phyloP scores from a whole-genome alignment of 1,284 basidiomycete species.

The Hymenochaete sp. region DNA sequence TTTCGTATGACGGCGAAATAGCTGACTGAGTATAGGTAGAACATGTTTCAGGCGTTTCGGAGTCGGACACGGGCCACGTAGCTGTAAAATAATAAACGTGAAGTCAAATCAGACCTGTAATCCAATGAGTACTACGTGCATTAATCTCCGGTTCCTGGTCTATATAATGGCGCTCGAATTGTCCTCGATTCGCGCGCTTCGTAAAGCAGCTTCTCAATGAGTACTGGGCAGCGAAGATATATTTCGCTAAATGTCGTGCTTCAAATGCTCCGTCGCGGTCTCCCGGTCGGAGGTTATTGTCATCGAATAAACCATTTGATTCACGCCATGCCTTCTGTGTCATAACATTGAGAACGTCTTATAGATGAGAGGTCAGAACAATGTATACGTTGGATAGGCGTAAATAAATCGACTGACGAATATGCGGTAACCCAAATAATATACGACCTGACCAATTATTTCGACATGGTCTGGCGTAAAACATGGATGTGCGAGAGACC shows the following conservation, averaged over 20 bases:
- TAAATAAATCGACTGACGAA: too few species aligned
- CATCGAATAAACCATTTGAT: conserved; percentile 5
- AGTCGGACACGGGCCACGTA: conserved; percentile 49
- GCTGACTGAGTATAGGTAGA: conserved; percentile 47
- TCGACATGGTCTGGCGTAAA: conserved; percentile 56
- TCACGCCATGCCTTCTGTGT: conserved; percentile 4
- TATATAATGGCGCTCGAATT: conserved; percentile 33
- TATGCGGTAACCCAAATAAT: conserved; percentile 56
- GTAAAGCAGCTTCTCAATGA: conserved; percentile 53
- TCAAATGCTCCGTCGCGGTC: conserved; percentile 14
- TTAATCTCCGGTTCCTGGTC: conserved; percentile 68
- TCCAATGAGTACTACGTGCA: conserved; percentile 30
- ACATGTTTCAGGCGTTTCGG: conserved; percentile 59
- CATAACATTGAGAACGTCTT: conserved; percentile 60
- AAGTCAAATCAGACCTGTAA: not conserved
- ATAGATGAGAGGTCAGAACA: too few species aligned
- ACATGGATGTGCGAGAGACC: conserved; percentile 50
- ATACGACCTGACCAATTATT: conserved; percentile 39
- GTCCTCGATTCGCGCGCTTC: conserved; percentile 18
- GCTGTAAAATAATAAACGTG: conserved; percentile 25
- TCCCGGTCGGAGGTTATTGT: conserved; percentile 4
- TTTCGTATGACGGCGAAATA: conserved; percentile 61
- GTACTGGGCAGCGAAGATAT: conserved; percentile 78
- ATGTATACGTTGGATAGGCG: too few species aligned
- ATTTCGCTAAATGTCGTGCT: conserved; percentile 65